Evolutionary conservation across 306 rosid species (phyloP).

Genomic region (Senna siamea): DNA sequence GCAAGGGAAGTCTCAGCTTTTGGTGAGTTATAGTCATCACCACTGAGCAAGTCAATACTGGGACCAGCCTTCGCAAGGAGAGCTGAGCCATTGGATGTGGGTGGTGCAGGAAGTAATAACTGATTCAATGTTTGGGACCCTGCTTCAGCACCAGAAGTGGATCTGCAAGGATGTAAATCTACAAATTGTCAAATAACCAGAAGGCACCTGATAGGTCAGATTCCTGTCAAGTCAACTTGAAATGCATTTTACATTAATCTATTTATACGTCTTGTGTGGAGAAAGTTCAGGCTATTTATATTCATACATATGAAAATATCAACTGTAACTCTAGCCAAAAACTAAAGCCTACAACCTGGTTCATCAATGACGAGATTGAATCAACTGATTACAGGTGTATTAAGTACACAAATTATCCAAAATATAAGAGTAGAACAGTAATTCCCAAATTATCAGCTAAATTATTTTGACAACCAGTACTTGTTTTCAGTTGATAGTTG

Average conservation of each 20-base stretch:
- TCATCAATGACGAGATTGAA: constrained; percentile 17
- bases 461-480: constrained; percentile 21
- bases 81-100: constrained; percentile 56
- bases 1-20: constrained; percentile 84
- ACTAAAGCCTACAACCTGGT: constrained; percentile 7
- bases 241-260: constrained; percentile 24
- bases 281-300: neutral
- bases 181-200: constrained; percentile 37
- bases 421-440: constrained; percentile 29
- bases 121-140: constrained; percentile 77
- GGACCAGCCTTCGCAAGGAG: constrained; percentile 57
- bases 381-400: constrained; percentile 21
- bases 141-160: constrained; percentile 61
- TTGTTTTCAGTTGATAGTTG: constrained; percentile 20
- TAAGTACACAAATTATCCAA: constrained; percentile 7
- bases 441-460: constrained; percentile 22
- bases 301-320: constrained; percentile 32
- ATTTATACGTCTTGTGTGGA: neutral
- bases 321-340: constrained; percentile 21
- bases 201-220: constrained; percentile 25
- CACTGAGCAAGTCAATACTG: constrained; percentile 91
- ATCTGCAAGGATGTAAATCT: constrained; percentile 50
- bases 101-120: constrained; percentile 77
- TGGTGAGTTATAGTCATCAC: constrained; percentile 85
- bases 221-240: constrained; percentile 26